Evolutionary conservation across 495 filamentous ascomycete species (phyloP), one percentile per base, ranked within the genome.

Genomic region (Friedmanniomyces simplex): DNA sequence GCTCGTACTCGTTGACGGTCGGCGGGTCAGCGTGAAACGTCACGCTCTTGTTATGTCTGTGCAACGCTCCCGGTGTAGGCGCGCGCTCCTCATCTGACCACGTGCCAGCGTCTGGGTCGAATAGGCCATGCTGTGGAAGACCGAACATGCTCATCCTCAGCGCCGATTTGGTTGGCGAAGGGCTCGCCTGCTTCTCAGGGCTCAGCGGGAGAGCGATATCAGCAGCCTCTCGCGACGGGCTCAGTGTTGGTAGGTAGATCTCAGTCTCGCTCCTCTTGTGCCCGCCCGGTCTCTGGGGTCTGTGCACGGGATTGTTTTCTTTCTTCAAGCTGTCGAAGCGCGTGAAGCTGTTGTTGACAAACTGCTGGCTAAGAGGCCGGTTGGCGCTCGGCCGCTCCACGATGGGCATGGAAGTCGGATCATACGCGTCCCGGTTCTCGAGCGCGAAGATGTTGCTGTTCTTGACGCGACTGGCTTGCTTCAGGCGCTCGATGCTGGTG

Each of bases 391-490:
- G 91, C 58, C 91, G 78, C 63, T 94, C 86, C 12, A 88, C 76
- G 39, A 86, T 72, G 10, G 84, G 85, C 24, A 85, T 69, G 51
- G 82, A 79, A n/a, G 86, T 74, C 12, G 89, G 89, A 65, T 95
- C 89, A 68, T 95, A 94, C 66, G 95, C 88, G 64, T 91, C 80
- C 66, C 89, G 87, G 61, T 87, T 80, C 69, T 95, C 88, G 28
- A 88, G 86, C 22, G 88, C 87, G 63, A 95, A 87, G 77, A 96
- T 95, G 73, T 81, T 91, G 76, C 90, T 93, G 73, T 96, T 97
- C 73, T 93, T 95, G 50, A 98, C 93, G 41, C 93, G 85, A 39
- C 91, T 95, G 3, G 86, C 89, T 62, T 86, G 85, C 74, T 96
- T 94, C 55, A 98, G 72, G 50, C 89, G 88, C 72, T 98, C 93